These are phyloP conservation scores for Viridothelium virens DNA, from an alignment of 495 filamentous ascomycete species.

Conservation along the genomic window DNA sequence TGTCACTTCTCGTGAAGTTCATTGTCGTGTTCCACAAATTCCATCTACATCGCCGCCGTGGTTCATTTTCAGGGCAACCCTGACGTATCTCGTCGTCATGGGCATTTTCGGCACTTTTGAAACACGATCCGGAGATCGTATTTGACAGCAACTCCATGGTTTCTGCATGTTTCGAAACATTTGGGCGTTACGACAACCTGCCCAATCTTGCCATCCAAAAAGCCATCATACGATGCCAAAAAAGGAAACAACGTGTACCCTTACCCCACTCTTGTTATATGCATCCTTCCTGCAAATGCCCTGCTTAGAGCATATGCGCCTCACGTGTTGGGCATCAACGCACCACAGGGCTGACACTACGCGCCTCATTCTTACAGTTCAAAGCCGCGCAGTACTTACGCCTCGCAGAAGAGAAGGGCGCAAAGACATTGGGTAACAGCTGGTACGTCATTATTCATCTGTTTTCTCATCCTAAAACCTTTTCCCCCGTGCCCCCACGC, in stretches of 20 bases:
- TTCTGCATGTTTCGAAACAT: background rate
- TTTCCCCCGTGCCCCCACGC: too few relatives aligned
- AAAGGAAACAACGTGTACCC: background rate
- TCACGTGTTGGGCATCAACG: slow-evolving; percentile 33
- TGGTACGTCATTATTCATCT: slow-evolving; percentile 58
- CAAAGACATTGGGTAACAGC: slow-evolving; percentile 85
- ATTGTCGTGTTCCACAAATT: too few relatives aligned
- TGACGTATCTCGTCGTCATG: background rate
- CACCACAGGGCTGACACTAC: slow-evolving; percentile 21
- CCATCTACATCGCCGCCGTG: background rate
- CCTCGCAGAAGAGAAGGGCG: slow-evolving; percentile 78
- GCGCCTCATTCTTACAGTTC: slow-evolving; percentile 47
- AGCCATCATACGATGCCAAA: background rate
- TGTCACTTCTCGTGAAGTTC: background rate
- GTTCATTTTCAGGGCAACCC: background rate
- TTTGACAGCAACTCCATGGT: background rate
- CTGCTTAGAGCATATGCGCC: slow-evolving; percentile 18
- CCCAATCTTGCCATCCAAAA: background rate
- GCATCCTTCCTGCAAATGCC: background rate
- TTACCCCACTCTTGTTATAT: background rate
- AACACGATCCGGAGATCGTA: background rate
- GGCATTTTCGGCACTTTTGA: background rate
- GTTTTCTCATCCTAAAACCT: too few relatives aligned
- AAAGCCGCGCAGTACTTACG: slow-evolving; percentile 89
- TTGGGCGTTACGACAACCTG: background rate